Evolutionary conservation across 768 basidiomycete genomes (phyloP), one percentile per base, ranked within the genome.

Genomic region (Suillus brevipes): DNA sequence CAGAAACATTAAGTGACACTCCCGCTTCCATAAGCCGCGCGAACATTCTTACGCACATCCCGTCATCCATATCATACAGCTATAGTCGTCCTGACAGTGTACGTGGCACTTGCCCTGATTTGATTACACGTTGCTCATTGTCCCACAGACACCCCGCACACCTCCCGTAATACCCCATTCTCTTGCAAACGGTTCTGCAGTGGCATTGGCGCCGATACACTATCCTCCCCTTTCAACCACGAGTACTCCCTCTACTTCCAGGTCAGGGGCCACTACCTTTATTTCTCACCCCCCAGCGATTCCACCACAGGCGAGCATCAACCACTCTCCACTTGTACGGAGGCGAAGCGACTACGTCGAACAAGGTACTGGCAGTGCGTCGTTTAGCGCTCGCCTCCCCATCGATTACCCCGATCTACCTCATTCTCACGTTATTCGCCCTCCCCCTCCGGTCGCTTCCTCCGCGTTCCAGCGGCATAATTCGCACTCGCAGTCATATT

Each of bases 251-350:
- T 69, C 82, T 66, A 64, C 72, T 56, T 73, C 79, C 60, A 70
- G 58, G 40, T 25, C 38, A 28, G 37, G 38, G 38, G 75, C 74
- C 42, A 61, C 70, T 59, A 81, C 82, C 1, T 78, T 83, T 34
- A 81, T 82, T 70, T 71, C 76, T 64, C 71, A 82, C 23, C 76
- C 80, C 12, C 66, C 81, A 56, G 71, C 91, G 0, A 84, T 90
- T 0, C 95, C 93, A 13, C 94, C 95, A 2, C 89, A 87, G 74
- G 93, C 92, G 12, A 93, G 94, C 36, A 88, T 94, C 67, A 93
- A 93, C 69, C 87, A 89, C 34, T 89, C 89, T 20, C 83, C 90
- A 6, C 80, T 94, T 6, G 83, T 91, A 6, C 84, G 92, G 63
- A 87, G 91, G 62, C 77, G 85, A 55, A 90, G 87, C 68, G 92